These are phyloP conservation scores for Geranomyces variabilis DNA, from an alignment of 192 early-diverging fungal species.

Conservation along the genomic window DNA sequence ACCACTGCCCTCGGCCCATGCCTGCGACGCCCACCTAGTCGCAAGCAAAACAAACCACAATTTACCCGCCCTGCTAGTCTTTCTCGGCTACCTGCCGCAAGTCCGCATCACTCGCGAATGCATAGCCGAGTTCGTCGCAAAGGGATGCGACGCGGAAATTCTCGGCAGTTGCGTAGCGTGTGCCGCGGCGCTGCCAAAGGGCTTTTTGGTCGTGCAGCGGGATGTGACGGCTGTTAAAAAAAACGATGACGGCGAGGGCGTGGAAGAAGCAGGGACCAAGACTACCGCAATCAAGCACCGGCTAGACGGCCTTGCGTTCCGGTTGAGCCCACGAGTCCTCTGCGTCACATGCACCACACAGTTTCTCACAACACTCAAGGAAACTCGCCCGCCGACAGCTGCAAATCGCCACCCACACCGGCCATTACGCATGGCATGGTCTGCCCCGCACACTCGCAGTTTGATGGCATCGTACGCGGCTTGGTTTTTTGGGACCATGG, in stretches of 20 bases:
- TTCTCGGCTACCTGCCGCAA: not conserved
- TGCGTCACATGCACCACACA: not conserved
- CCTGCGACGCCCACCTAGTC: not conserved
- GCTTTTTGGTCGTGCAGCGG: too few species aligned
- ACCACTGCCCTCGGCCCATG: not conserved
- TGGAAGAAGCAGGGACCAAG: too few species aligned
- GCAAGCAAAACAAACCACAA: not conserved
- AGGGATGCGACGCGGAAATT: too few species aligned
- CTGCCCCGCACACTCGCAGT: not conserved
- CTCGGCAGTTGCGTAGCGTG: too few species aligned
- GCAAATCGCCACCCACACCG: not conserved
- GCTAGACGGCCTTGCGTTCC: constrained; percentile 1
- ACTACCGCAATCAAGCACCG: too few species aligned
- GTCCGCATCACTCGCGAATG: not conserved
- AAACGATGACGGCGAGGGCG: too few species aligned
- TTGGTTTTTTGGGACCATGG: not conserved
- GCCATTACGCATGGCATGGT: not conserved
- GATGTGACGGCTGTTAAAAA: too few species aligned
- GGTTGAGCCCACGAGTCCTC: not conserved
- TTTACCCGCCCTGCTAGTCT: not conserved
- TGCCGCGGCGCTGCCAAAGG: too few species aligned
- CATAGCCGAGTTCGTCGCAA: not conserved
- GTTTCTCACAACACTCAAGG: not conserved
- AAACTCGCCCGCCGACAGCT: not conserved
- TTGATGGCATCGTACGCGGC: not conserved